Evolutionary conservation across 129 eudicot genomes (phyloP).

Genomic region (carrot (Daucus carota)): DNA sequence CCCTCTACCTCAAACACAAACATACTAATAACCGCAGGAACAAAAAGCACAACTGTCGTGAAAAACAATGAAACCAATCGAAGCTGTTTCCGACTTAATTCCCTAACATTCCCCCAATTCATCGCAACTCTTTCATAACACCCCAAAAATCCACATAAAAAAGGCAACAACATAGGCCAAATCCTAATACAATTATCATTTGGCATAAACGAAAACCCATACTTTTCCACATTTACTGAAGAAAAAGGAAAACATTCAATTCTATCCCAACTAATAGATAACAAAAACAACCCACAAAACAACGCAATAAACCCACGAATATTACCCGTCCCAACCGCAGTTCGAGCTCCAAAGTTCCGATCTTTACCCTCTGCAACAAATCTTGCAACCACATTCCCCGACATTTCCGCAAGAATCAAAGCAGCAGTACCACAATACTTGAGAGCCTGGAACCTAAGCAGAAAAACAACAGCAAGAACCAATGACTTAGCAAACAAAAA

Average conservation of each 20-base stretch:
- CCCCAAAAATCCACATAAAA: slow-evolving; percentile 81
- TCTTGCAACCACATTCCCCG: slow-evolving; percentile 60
- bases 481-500: slow-evolving; percentile 45
- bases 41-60: slow-evolving; percentile 59
- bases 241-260: slow-evolving; percentile 80
- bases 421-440: slow-evolving; percentile 91
- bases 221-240: slow-evolving; percentile 34
- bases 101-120: slow-evolving; percentile 60
- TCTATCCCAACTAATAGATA: slow-evolving; percentile 90
- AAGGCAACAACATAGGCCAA: slow-evolving; percentile 91
- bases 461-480: slow-evolving; percentile 59
- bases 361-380: slow-evolving; percentile 34
- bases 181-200: slow-evolving; percentile 60
- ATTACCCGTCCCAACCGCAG: slow-evolving; percentile 34
- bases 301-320: slow-evolving; percentile 70
- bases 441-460: slow-evolving; percentile 81
- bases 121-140: slow-evolving; percentile 56
- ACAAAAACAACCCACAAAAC: slow-evolving; percentile 47
- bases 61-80: slow-evolving; percentile 60
- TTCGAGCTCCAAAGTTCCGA: slow-evolving; percentile 18
- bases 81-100: slow-evolving; percentile 61
- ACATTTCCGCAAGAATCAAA: slow-evolving; percentile 74
- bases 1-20: slow-evolving; percentile 82
- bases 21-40: slow-evolving; percentile 88
- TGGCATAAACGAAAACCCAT: slow-evolving; percentile 33